phyloP scores from a whole-genome alignment of 768 basidiomycete genomes.

The Punctularia strigosozonata region DNA sequence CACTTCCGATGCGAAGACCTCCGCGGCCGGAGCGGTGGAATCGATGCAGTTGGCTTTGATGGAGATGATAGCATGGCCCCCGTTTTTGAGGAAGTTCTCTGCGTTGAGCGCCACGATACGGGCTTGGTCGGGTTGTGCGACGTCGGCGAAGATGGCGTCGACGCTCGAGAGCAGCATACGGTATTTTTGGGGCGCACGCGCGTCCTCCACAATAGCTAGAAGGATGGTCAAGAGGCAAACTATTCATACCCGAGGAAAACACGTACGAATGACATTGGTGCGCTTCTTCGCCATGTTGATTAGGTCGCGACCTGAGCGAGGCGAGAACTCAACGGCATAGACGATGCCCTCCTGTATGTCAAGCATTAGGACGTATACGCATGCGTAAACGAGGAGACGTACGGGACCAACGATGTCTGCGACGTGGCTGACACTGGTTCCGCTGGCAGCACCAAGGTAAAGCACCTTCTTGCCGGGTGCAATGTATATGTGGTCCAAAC shows the following conservation, averaged over 20 bases:
- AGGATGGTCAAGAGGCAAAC: neutral
- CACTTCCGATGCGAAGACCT: conserved; percentile 83
- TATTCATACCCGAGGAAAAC: neutral
- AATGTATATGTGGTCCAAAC: conserved; percentile 89
- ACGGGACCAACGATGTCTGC: conserved; percentile 98
- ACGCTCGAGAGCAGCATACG: conserved; percentile 93
- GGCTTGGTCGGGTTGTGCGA: conserved; percentile 97
- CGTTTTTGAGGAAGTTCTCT: conserved; percentile 90
- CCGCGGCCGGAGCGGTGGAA: conserved; percentile 84
- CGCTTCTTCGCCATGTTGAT: conserved; percentile 99
- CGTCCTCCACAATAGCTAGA: conserved; percentile 91
- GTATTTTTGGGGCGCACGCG: conserved; percentile 92
- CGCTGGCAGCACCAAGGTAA: conserved; percentile 95
- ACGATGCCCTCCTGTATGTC: conserved; percentile 75
- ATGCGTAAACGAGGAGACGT: conserved; percentile 18
- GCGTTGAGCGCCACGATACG: conserved; percentile 93
- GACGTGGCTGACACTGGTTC: conserved; percentile 97
- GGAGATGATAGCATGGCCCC: conserved; percentile 87
- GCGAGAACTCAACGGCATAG: conserved; percentile 97
- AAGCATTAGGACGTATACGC: conserved; percentile 4
- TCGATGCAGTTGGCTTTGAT: conserved; percentile 99
- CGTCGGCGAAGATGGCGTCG: conserved; percentile 96
- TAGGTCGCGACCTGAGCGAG: conserved; percentile 91
- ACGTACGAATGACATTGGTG: conserved; percentile 95
- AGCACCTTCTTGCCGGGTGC: conserved; percentile 91